Conservation (phyloP, 208 protist species). For the Wallacemonas rigidus region DNA sequence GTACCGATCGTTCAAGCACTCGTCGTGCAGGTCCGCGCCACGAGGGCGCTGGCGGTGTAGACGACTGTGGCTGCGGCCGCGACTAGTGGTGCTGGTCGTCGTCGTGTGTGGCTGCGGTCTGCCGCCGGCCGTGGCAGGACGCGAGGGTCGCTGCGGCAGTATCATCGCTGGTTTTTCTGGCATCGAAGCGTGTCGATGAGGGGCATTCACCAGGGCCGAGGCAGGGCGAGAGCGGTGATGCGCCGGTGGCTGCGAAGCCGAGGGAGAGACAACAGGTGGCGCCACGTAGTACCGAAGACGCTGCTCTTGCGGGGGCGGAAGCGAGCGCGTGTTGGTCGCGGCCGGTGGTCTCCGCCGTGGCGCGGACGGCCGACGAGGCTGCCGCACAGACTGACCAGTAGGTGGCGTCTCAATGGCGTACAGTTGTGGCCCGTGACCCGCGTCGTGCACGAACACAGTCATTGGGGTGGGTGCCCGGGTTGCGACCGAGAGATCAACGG, state of each 20-base stretch:
- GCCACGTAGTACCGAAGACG: not conserved
- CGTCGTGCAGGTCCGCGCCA: slow-evolving; percentile 23
- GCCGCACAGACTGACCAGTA: not conserved
- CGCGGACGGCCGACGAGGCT: not conserved
- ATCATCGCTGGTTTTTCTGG: not conserved
- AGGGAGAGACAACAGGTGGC: not conserved
- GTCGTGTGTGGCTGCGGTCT: slow-evolving; percentile 7
- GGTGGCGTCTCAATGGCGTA: not conserved
- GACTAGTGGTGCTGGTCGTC: not conserved
- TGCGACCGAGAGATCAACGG: not conserved
- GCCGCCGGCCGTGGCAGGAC: slow-evolving; percentile 11
- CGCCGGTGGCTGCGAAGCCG: not conserved
- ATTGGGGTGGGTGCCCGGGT: not conserved
- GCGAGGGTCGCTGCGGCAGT: not conserved
- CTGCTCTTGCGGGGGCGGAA: not conserved
- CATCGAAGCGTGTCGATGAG: too few relatives aligned
- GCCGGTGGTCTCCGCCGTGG: not conserved
- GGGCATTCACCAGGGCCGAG: too few relatives aligned
- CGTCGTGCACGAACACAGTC: not conserved
- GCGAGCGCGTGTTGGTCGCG: not conserved
- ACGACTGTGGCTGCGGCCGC: slow-evolving; percentile 1
- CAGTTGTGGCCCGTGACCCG: not conserved
- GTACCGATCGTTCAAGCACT: slow-evolving; percentile 23
- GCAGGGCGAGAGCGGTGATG: not conserved
- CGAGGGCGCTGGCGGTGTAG: slow-evolving; percentile 11